A percentile compares a stretch with the other conserved stretches of the same genome.
phyloP scores from a whole-genome alignment of 75 land plant species.

The Gnetum montanum region DNA sequence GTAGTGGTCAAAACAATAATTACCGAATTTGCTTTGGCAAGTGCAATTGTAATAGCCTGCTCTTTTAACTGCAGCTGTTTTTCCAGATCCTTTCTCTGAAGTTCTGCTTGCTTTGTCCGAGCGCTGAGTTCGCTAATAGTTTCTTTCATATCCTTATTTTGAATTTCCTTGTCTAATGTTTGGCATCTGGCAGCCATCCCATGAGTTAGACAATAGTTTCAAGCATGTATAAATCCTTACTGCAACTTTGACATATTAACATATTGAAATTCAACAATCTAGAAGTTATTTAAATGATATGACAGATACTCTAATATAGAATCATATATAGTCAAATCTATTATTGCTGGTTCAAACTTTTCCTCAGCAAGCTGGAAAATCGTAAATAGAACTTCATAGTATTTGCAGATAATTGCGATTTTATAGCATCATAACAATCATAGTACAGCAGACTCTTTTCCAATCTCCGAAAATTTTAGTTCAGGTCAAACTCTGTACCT shows the following conservation, averaged over 20 bases:
- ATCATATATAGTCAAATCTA: too few relatives aligned
- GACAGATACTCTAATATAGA: too few relatives aligned
- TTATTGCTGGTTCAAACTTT: too few relatives aligned
- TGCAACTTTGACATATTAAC: background rate
- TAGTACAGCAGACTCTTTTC: background rate
- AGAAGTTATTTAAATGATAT: too few relatives aligned
- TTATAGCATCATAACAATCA: too few relatives aligned
- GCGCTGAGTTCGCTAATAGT: slow-evolving; percentile 69
- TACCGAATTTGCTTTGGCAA: slow-evolving; percentile 50
- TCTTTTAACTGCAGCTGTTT: slow-evolving; percentile 56
- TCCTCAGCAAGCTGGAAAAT: too few relatives aligned
- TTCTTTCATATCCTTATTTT: slow-evolving; percentile 81
- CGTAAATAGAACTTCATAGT: too few relatives aligned
- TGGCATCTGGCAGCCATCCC: slow-evolving; percentile 69
- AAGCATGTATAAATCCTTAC: background rate
- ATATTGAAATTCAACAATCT: background rate
- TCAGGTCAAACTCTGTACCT: slow-evolving; percentile 46
- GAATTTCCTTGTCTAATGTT: slow-evolving; percentile 58
- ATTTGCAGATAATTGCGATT: too few relatives aligned
- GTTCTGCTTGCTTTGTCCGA: slow-evolving; percentile 64
- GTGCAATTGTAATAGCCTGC: slow-evolving; percentile 47
- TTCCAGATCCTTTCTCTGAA: slow-evolving; percentile 62
- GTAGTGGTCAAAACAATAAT: slow-evolving; percentile 2
- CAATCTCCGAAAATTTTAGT: background rate
- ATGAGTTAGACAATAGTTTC: background rate